phyloP scores from a whole-genome alignment of 164 flowering plant species.

The Sextonia rubra region DNA sequence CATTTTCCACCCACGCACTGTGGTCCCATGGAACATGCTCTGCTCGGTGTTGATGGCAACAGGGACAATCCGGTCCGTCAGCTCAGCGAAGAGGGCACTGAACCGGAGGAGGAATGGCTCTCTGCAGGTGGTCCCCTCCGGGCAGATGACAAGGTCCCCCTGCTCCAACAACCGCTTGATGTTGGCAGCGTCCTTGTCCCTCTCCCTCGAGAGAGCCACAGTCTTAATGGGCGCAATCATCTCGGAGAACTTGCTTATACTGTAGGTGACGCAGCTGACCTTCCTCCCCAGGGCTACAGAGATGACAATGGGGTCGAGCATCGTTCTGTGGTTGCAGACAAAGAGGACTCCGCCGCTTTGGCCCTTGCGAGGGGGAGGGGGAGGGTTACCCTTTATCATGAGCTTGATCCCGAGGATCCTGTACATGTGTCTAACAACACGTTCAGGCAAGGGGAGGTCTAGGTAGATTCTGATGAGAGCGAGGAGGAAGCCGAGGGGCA shows the following conservation, averaged over 20 bases:
- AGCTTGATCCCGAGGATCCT: conserved; percentile 58
- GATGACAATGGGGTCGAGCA: conserved; percentile 63
- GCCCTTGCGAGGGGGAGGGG: conserved; percentile 61
- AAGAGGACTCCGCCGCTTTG: conserved; percentile 38
- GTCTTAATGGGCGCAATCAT: conserved; percentile 71
- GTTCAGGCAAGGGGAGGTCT: conserved; percentile 58
- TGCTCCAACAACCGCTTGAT: conserved; percentile 58
- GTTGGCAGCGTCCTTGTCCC: conserved; percentile 61
- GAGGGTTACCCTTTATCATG: conserved; percentile 62
- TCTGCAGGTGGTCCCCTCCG: conserved; percentile 82
- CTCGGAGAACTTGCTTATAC: conserved; percentile 68
- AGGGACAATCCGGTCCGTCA: conserved; percentile 79
- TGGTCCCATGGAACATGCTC: conserved; percentile 59
- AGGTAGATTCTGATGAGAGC: conserved; percentile 54
- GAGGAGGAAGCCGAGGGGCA: conserved; percentile 63
- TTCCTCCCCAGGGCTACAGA: conserved; percentile 65
- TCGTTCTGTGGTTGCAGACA: conserved; percentile 49
- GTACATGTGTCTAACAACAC: conserved; percentile 44
- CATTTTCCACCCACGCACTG: conserved; percentile 54
- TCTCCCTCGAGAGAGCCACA: conserved; percentile 62
- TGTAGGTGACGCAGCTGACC: conserved; percentile 76
- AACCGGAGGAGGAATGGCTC: conserved; percentile 74
- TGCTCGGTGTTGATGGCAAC: conserved; percentile 76
- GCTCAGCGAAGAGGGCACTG: conserved; percentile 78
- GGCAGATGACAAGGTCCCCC: conserved; percentile 80